Evolutionary conservation across 2,329 filamentous ascomycete species (phyloP).

Genomic region (Beauveria rudraprayagi): DNA sequence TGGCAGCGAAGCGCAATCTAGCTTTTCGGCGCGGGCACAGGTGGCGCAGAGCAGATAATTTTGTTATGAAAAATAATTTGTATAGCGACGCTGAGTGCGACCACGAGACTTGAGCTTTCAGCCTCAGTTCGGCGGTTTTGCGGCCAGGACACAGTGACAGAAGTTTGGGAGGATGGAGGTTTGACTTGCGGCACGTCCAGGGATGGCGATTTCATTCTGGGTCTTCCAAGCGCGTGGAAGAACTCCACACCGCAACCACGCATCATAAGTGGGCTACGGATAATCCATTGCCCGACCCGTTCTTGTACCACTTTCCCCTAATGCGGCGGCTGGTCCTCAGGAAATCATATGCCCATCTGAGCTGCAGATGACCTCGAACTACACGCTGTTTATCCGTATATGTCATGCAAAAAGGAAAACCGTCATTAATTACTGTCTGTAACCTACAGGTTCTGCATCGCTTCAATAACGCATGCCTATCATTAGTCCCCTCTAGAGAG

Average conservation of each 20-base stretch:
- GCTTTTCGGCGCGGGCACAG: conserved; percentile 7
- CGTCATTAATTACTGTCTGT: conserved; percentile 15
- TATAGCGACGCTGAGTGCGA: neutral
- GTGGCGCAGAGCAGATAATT: neutral
- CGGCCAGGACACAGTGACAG: neutral
- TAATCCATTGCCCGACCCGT: neutral
- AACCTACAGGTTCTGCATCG: neutral
- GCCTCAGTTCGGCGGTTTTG: neutral
- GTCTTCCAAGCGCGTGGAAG: conserved; percentile 7
- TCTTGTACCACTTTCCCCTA: neutral
- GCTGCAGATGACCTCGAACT: neutral
- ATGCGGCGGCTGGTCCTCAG: too few species aligned
- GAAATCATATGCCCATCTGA: too few species aligned
- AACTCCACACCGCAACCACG: conserved; percentile 11
- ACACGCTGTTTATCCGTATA: neutral
- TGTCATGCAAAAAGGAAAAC: neutral
- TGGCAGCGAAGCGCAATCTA: neutral
- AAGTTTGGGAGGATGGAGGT: conserved; percentile 4
- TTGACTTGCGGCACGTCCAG: conserved; percentile 8
- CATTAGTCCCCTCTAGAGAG: neutral
- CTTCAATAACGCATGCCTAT: neutral
- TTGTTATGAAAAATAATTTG: neutral
- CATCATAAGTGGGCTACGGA: conserved; percentile 7
- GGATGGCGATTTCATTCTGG: conserved; percentile 10
- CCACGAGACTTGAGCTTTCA: neutral